Evolutionary conservation across 805 yeast species (phyloP).

Genomic region (Wickerhamiella domercqiae): DNA sequence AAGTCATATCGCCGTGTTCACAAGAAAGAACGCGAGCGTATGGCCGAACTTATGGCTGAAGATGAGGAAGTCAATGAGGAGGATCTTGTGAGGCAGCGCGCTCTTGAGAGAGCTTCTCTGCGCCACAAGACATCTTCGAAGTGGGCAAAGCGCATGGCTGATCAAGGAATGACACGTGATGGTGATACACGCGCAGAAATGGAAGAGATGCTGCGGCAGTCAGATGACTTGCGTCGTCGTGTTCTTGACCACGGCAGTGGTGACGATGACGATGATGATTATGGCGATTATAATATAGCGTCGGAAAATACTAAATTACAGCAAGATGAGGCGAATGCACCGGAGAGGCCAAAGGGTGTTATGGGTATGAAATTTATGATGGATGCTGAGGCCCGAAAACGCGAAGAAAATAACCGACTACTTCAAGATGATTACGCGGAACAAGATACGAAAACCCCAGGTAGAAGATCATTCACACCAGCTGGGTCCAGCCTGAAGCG

Average conservation of each 20-base stretch:
- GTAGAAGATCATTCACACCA: constrained; percentile 26
- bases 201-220: constrained; percentile 86
- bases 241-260: constrained; percentile 54
- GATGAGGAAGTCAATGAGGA: constrained; percentile 34
- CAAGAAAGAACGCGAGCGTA: constrained; percentile 65
- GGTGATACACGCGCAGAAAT: constrained; percentile 69
- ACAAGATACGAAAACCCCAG: constrained; percentile 29
- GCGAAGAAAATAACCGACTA: constrained; percentile 39
- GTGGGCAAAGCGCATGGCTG: constrained; percentile 86
- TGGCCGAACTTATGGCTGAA: constrained; percentile 49
- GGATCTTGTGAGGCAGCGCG: constrained; percentile 61
- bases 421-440: constrained; percentile 21
- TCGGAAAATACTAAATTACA: constrained; percentile 18
- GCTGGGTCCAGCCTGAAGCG: constrained; percentile 16
- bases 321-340: constrained; percentile 22
- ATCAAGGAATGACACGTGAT: constrained; percentile 82
- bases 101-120: constrained; percentile 81
- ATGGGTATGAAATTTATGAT: constrained; percentile 92
- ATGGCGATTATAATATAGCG: constrained; percentile 29
- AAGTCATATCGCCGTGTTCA: constrained; percentile 74
- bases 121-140: constrained; percentile 76
- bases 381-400: constrained; percentile 63
- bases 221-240: constrained; percentile 58
- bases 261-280: constrained; percentile 25
- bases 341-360: constrained; percentile 56